These are phyloP conservation scores for Stenocarpella maydis DNA, from an alignment of 2,329 filamentous ascomycete species.

Conservation along the genomic window DNA sequence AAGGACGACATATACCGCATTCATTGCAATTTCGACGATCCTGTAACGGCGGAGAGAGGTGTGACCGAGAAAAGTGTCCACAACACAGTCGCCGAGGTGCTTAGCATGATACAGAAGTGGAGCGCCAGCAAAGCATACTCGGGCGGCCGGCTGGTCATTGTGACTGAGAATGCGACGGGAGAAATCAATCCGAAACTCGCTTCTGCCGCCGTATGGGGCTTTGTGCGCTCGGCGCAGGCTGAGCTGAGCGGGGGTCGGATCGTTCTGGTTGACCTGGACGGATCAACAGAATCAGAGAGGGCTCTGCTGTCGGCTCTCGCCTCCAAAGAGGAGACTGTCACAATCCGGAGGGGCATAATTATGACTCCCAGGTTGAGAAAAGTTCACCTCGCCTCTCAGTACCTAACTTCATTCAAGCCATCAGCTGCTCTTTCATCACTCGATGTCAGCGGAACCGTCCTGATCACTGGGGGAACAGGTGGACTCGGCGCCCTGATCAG, in stretches of 20 bases:
- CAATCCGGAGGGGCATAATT: not conserved
- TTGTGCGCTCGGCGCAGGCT: slow-evolving; percentile 2
- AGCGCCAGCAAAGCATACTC: not conserved
- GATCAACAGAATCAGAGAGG: not conserved
- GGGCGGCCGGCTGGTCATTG: not conserved
- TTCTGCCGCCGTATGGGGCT: not conserved
- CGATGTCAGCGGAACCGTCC: not conserved
- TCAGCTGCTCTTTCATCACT: not conserved
- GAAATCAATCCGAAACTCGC: not conserved
- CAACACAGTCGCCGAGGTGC: not conserved
- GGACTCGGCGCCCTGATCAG: not conserved
- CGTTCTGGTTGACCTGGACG: slow-evolving; percentile 18
- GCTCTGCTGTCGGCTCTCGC: not conserved
- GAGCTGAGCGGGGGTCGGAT: not conserved
- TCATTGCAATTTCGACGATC: not conserved
- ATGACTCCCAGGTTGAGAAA: not conserved
- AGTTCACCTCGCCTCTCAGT: not conserved
- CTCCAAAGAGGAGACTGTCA: not conserved
- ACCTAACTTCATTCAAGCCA: not conserved
- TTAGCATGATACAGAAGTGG: not conserved
- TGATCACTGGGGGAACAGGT: slow-evolving; percentile 8
- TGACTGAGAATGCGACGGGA: not conserved
- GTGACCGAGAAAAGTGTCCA: not conserved
- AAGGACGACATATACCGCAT: not conserved
- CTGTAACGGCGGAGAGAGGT: too few relatives aligned